Base-by-base conservation (phyloP, 306 rosid species). In the Phaseolus lunatus region DNA sequence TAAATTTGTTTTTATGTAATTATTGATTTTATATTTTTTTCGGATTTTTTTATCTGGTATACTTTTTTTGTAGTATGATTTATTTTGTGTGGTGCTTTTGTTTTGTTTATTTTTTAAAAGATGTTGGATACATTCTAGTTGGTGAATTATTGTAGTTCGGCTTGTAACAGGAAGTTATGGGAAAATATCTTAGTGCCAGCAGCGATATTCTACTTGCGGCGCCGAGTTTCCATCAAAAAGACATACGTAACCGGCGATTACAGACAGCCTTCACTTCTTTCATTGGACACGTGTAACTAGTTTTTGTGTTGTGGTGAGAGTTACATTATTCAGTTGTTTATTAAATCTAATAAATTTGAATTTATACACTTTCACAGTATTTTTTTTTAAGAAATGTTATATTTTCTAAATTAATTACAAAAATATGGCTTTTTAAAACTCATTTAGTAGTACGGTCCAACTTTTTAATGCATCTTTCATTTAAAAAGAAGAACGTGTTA, bases 201-300 rank as follows among this genome's bases (percentile, higher is more conserved):
- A 27, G 62, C 79, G 20, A 48, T 62, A 31, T 56, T 20, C 26
- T 49, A 9, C 61, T 27, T 47, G 11, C 6, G 2, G 37, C 72
- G 63, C 58, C 70, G 47, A 75, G 62, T 47, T 75, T 75, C 63
- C 63, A 31, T 65, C 31, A 2, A 39, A 65, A 49, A 52, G 66
- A 37, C 54, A 65, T 24, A 65, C 80, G 80, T 9, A 76, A 76
- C 22, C 35, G 14, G 65, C 72, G 4, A 41, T 22, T 15, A 54
- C 18, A 12, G 48, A 18, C 19, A n/a, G 39, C 20, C 31, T 71
- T 23, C 19, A 23, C 23, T 39, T 56, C 54, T 72, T 37, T 5
- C 66, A 19, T 14, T 8, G 0, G 24, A 23, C 77, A 73, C 41
- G 39, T 54, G 77, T 72, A 4, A 57, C 64, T 57, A 26, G 5